Evolutionary conservation across 805 yeast genomes (phyloP).

Genomic region (Ogataea pignaliae): DNA sequence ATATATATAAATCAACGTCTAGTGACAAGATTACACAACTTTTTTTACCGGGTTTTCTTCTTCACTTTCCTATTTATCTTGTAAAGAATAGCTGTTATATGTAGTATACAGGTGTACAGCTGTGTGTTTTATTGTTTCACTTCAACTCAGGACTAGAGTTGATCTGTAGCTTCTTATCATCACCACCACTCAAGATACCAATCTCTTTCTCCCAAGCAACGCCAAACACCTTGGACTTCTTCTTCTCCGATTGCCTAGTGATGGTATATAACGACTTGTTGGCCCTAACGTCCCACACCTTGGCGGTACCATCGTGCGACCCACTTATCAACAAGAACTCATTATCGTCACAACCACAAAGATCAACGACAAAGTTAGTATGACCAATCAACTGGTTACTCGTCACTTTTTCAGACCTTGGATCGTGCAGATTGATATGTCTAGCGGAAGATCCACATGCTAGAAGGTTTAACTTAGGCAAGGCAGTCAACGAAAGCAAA

Average conservation of each 20-base stretch:
- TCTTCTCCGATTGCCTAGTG: slow-evolving; percentile 58
- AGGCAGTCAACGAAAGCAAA: slow-evolving; percentile 65
- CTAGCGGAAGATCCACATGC: slow-evolving; percentile 98
- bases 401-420: slow-evolving; percentile 67
- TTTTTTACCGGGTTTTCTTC: too few species aligned
- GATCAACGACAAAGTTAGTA: slow-evolving; percentile 79
- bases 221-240: slow-evolving; percentile 69
- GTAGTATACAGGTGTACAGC: slow-evolving; percentile 13
- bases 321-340: slow-evolving; percentile 83
- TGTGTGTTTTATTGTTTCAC: slow-evolving; percentile 18
- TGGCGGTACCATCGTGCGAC: slow-evolving; percentile 94
- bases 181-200: slow-evolving; percentile 91
- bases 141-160: slow-evolving; percentile 37
- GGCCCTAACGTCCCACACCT: slow-evolving; percentile 94
- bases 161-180: slow-evolving; percentile 88
- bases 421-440: slow-evolving; percentile 91
- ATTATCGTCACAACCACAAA: slow-evolving; percentile 65
- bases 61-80: too few species aligned
- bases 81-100: too few species aligned
- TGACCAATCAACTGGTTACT: slow-evolving; percentile 81
- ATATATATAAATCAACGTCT: not conserved
- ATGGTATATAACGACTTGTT: slow-evolving; percentile 77
- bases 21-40: not conserved
- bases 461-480: slow-evolving; percentile 63
- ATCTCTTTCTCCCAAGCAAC: slow-evolving; percentile 77